A percentile compares a stretch with the other conserved stretches of the same genome.
These are phyloP conservation scores for Lentinula novae-zelandiae DNA, from an alignment of 1,284 basidiomycete species.

Conservation along the genomic window DNA sequence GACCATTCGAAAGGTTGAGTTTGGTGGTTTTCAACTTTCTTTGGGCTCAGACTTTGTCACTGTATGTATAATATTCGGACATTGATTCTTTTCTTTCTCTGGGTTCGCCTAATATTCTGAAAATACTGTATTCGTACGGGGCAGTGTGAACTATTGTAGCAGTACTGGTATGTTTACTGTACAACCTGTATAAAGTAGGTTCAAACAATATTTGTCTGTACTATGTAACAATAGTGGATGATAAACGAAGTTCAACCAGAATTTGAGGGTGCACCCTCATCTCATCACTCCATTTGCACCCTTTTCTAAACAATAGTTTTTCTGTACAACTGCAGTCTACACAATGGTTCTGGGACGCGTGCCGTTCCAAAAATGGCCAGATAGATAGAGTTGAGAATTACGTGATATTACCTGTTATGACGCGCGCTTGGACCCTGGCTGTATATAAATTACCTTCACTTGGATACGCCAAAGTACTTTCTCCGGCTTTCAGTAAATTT, in stretches of 20 bases:
- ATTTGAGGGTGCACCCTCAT: no score
- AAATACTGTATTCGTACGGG: constrained; percentile 1
- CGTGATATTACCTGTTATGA: neutral
- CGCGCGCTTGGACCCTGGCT: neutral
- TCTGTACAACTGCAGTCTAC: neutral
- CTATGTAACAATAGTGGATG: no score
- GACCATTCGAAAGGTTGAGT: neutral
- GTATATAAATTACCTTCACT: neutral
- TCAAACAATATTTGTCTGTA: neutral
- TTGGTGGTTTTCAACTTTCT: neutral
- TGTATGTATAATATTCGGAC: neutral
- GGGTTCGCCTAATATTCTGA: neutral
- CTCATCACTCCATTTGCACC: no score
- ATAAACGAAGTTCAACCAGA: no score
- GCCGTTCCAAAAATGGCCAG: neutral
- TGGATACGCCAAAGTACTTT: neutral
- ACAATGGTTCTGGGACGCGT: neutral
- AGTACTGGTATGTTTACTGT: neutral
- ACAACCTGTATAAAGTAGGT: neutral
- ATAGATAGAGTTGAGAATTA: neutral
- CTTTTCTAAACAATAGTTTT: neutral
- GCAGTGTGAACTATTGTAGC: neutral
- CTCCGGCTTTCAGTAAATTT: neutral
- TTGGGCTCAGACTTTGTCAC: neutral
- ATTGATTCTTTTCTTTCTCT: neutral